Conservation (phyloP, 352 stramenopile species). For the Peronospora destructor region DNA sequence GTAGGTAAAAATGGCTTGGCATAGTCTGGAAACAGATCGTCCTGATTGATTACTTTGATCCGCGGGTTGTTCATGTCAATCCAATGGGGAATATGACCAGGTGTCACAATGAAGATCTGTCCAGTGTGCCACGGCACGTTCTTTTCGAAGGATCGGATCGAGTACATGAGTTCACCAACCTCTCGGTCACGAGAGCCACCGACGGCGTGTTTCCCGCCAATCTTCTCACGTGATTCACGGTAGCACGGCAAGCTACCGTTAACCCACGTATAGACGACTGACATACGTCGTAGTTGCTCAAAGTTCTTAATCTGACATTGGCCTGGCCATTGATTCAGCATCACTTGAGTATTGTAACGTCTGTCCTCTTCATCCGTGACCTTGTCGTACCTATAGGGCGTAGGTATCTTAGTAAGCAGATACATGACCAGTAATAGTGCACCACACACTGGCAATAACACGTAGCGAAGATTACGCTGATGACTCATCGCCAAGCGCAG, state of each 20-base stretch:
- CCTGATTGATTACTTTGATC: slow-evolving; percentile 85
- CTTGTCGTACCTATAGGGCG: slow-evolving; percentile 44
- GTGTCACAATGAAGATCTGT: slow-evolving; percentile 80
- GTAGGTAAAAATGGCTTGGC: slow-evolving; percentile 72
- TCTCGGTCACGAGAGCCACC: slow-evolving; percentile 79
- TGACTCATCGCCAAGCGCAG: slow-evolving; percentile 59
- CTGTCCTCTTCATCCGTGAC: slow-evolving; percentile 48
- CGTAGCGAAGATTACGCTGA: slow-evolving; percentile 54
- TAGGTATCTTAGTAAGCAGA: slow-evolving; percentile 36
- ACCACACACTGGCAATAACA: slow-evolving; percentile 37
- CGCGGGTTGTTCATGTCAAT: slow-evolving; percentile 72
- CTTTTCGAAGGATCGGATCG: slow-evolving; percentile 79
- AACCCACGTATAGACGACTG: slow-evolving; percentile 88
- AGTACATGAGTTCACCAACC: slow-evolving; percentile 86
- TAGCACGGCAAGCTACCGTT: slow-evolving; percentile 86
- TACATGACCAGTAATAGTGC: slow-evolving; percentile 41
- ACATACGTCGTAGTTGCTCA: slow-evolving; percentile 74
- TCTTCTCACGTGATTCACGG: slow-evolving; percentile 51
- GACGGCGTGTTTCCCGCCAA: slow-evolving; percentile 61
- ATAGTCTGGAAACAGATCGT: slow-evolving; percentile 80
- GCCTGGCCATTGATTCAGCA: slow-evolving; percentile 58
- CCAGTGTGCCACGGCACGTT: slow-evolving; percentile 79
- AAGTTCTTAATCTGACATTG: slow-evolving; percentile 85
- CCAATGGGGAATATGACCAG: slow-evolving; percentile 79
- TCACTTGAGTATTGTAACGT: slow-evolving; percentile 36